Conservation (phyloP, 2,329 filamentous ascomycete species). For the Stachybotrys elegans region DNA sequence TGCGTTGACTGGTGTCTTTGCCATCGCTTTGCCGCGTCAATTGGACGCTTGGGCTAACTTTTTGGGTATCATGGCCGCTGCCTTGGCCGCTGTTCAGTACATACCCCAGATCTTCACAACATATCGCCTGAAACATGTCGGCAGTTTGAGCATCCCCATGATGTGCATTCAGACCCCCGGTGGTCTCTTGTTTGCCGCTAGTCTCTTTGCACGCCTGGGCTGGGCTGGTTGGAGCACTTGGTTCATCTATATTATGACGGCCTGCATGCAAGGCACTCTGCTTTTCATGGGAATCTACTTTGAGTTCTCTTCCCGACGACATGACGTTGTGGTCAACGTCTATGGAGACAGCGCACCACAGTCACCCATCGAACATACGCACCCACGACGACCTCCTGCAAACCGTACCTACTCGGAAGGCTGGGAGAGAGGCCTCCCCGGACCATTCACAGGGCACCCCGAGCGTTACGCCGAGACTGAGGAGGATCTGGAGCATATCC, state of each 20-base stretch:
- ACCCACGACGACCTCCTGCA: constrained; percentile 29
- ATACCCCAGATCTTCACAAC: constrained; percentile 94
- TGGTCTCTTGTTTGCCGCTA: constrained; percentile 82
- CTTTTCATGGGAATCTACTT: constrained; percentile 78
- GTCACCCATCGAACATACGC: constrained; percentile 21
- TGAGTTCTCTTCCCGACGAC: constrained; percentile 45
- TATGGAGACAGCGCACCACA: constrained; percentile 18
- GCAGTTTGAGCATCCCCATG: constrained; percentile 91
- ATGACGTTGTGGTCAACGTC: constrained; percentile 16
- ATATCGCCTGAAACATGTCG: constrained; percentile 76
- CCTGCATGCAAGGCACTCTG: constrained; percentile 75
- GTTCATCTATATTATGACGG: constrained; percentile 86
- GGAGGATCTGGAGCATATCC: constrained; percentile 44
- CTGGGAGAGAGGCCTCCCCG: constrained; percentile 45
- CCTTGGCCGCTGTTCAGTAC: constrained; percentile 83
- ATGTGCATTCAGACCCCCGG: constrained; percentile 98
- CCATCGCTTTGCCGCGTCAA: constrained; percentile 54
- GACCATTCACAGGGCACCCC: constrained; percentile 46
- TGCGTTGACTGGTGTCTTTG: constrained; percentile 64
- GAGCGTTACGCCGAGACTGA: constrained; percentile 47
- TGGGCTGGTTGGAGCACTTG: constrained; percentile 89
- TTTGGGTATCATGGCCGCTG: constrained; percentile 72
- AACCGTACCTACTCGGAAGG: constrained; percentile 43
- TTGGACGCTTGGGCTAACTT: constrained; percentile 79
- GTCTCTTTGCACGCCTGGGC: constrained; percentile 75